Conservation (phyloP, 495 filamentous ascomycete genomes). For the Rhizodiscina lignyota region DNA sequence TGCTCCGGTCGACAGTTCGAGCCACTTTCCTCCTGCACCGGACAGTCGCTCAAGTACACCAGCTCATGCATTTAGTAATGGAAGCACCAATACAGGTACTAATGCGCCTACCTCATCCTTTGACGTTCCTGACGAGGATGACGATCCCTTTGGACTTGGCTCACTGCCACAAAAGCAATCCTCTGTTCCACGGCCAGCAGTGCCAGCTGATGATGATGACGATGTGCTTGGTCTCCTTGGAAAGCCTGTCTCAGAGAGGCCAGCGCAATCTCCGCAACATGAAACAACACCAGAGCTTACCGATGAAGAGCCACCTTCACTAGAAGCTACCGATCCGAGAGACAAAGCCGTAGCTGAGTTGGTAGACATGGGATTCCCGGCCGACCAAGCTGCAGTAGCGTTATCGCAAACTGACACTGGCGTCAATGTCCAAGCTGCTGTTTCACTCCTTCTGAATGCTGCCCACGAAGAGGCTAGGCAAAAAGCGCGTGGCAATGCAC, state of each 20-base stretch:
- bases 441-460: constrained; percentile 78
- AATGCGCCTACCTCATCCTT: background rate
- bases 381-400: constrained; percentile 61
- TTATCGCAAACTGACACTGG: constrained; percentile 64
- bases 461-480: constrained; percentile 60
- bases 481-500: constrained; percentile 30
- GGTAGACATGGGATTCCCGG: constrained; percentile 87
- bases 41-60: constrained; percentile 11
- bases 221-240: constrained; percentile 79
- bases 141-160: constrained; percentile 82
- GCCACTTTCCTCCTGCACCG: constrained; percentile 36
- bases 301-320: constrained; percentile 1
- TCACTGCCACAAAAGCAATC: constrained; percentile 27
- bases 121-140: constrained; percentile 28
- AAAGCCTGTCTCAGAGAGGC: constrained; percentile 62
- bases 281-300: constrained; percentile 11
- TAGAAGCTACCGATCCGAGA: constrained; percentile 29
- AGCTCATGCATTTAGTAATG: background rate
- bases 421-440: constrained; percentile 70
- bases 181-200: constrained; percentile 18
- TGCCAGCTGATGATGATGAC: constrained; percentile 38
- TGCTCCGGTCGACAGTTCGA: constrained; percentile 44
- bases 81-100: too few species aligned
- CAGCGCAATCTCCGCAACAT: constrained; percentile 18
- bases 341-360: constrained; percentile 78